Percentiles rank a stretch among this genome's conserved stretches.
These are phyloP conservation scores for Tulasnella sp. DNA, from an alignment of 768 basidiomycete species.

Conservation along the genomic window DNA sequence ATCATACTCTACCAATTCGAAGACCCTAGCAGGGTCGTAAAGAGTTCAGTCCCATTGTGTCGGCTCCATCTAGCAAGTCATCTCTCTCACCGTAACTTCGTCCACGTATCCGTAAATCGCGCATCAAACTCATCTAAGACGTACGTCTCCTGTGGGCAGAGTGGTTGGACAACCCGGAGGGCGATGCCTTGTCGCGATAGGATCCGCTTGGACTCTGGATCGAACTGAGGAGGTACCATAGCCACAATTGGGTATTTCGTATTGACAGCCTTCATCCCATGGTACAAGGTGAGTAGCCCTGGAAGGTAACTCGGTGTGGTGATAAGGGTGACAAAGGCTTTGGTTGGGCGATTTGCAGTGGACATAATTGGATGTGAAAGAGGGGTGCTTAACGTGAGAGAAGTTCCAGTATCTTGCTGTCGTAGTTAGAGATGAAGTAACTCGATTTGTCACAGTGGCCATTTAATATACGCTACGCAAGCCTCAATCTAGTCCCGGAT, in stretches of 20 bases:
- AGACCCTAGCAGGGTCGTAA: slow-evolving; percentile 32
- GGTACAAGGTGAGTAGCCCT: slow-evolving; percentile 50
- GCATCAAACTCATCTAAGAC: slow-evolving; percentile 15
- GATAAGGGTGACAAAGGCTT: slow-evolving; percentile 67
- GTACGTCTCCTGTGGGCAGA: slow-evolving; percentile 42
- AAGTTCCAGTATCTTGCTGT: too few relatives aligned
- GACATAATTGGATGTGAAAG: not conserved
- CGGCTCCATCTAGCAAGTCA: not conserved
- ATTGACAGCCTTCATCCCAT: slow-evolving; percentile 42
- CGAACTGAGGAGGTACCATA: slow-evolving; percentile 56
- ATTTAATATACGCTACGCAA: too few relatives aligned
- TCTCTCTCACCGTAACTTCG: slow-evolving; percentile 28
- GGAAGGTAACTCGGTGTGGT: slow-evolving; percentile 53
- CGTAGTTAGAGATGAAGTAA: too few relatives aligned
- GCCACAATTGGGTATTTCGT: slow-evolving; percentile 70
- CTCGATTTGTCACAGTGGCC: too few relatives aligned
- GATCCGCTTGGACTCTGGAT: slow-evolving; percentile 38
- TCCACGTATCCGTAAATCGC: slow-evolving; percentile 28
- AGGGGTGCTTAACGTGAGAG: not conserved
- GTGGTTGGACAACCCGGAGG: slow-evolving; percentile 46
- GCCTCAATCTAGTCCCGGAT: too few relatives aligned
- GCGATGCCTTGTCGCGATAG: slow-evolving; percentile 45
- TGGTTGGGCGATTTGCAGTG: not conserved
- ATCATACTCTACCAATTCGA: slow-evolving; percentile 58
- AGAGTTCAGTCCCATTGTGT: not conserved